Evolutionary conservation across 768 basidiomycete genomes (phyloP).

Genomic region (Hortiboletus campestris): DNA sequence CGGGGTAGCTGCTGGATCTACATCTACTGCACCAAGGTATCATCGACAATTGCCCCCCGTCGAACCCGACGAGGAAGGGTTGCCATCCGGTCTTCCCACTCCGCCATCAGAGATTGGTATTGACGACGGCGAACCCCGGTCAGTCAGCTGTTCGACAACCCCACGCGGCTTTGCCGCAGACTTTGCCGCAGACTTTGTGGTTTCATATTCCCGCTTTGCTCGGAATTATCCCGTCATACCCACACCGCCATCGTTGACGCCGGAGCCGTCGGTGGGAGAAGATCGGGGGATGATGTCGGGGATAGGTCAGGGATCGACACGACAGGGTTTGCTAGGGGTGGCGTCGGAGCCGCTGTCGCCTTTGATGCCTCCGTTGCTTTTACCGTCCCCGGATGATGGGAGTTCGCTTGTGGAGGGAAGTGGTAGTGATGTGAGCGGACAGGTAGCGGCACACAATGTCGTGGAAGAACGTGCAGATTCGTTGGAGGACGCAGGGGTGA

Average conservation of each 20-base stretch:
- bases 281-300: background rate
- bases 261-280: background rate
- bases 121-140: background rate
- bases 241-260: constrained; percentile 2
- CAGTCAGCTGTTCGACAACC: background rate
- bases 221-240: background rate
- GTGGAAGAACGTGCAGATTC: background rate
- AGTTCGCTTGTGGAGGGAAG: background rate
- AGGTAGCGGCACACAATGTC: background rate
- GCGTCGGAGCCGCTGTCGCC: background rate
- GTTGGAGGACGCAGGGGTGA: background rate
- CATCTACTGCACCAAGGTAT: too few relatives aligned
- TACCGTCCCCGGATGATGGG: background rate
- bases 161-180: background rate
- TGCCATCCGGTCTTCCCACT: constrained; percentile 6
- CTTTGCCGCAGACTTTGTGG: background rate
- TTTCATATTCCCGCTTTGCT: background rate
- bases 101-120: background rate
- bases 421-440: background rate
- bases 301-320: background rate
- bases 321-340: background rate
- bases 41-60: background rate
- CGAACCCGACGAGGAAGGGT: background rate
- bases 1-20: background rate
- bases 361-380: constrained; percentile 4